Conservation (phyloP, 495 filamentous ascomycete species). For the Penicillium egyptiacum region DNA sequence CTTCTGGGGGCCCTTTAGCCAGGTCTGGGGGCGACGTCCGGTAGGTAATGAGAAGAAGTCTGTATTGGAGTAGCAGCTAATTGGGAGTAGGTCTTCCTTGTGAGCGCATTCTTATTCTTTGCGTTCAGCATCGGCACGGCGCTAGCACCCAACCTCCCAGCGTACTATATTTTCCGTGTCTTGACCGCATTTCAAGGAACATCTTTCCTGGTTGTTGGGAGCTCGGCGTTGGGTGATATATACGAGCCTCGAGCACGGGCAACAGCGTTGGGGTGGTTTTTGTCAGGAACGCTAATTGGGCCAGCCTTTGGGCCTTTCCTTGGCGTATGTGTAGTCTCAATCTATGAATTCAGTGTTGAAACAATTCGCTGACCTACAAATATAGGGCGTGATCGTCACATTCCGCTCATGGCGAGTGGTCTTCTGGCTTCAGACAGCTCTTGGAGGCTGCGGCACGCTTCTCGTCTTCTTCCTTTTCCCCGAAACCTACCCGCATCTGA, state of each 20-base stretch:
- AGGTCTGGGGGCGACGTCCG: constrained; percentile 63
- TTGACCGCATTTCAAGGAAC: constrained; percentile 73
- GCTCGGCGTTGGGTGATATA: constrained; percentile 63
- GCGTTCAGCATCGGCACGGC: constrained; percentile 66
- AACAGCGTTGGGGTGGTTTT: constrained; percentile 68
- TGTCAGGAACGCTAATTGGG: constrained; percentile 67
- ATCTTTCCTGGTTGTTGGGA: constrained; percentile 64
- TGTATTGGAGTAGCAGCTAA: constrained; percentile 10
- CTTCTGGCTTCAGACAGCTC: constrained; percentile 70
- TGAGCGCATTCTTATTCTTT: constrained; percentile 59
- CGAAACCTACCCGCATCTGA: constrained; percentile 65
- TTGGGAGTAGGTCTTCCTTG: constrained; percentile 50
- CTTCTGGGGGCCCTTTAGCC: constrained; percentile 67
- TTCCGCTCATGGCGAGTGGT: constrained; percentile 67
- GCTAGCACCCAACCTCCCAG: constrained; percentile 61
- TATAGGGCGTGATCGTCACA: constrained; percentile 64
- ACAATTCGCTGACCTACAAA: constrained; percentile 5
- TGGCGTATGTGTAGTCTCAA: constrained; percentile 35
- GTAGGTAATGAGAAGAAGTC: constrained; percentile 36
- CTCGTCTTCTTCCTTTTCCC: constrained; percentile 65
- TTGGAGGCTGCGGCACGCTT: constrained; percentile 57
- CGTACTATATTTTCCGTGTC: constrained; percentile 69
- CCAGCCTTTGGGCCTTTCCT: constrained; percentile 70
- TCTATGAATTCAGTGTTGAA: background rate
- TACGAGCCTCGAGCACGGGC: constrained; percentile 65